Evolutionary conservation across 306 rosid genomes (phyloP), one percentile per base, ranked within the genome.

Genomic region (Rosa lucieae): DNA sequence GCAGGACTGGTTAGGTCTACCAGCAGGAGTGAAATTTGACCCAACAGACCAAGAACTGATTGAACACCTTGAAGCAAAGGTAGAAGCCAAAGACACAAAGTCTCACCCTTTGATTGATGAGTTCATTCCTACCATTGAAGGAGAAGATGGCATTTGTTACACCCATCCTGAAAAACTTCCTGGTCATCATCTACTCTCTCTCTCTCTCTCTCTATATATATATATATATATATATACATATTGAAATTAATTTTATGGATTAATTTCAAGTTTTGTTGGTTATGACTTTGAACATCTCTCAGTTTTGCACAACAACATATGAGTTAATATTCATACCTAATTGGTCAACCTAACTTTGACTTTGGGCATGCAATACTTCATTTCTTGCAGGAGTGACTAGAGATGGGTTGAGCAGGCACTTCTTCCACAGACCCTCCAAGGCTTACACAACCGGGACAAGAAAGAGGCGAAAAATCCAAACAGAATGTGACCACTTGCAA

Each of bases 81-180:
- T 93, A 1, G 95, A 93, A 77, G 83, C 90, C 49, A 93, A 87
- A 85, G 89, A 90, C 78, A 86, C 83, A 85, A 95, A 87, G 81
- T 91, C 99, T 81, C 99, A 96, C 83, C 99, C 99, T 81, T 80
- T 96, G 90, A 96, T 96, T 10, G 99, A 96, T 85, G 99, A 91
- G 80, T 96, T 96, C 86, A 96, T 96, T 47, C 98, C 95, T 32
- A 96, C 99, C 5, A 96, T 96, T 75, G 96, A 96, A 89, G 98
- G 98, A 74, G 99, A 96, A 78, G 99, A 96, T 83, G 99, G 99
- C 32, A 96, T 96, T 86, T 96, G 99, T 83, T 96, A 96, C 77
- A 96, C 99, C 79, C 99, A 96, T 89, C 99, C 99, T 18, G 99
- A 96, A 67, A 96, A 96, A 89, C 97, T 96, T 72, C 99, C 99